These are phyloP conservation scores for Dacryopinax spathularia DNA, from an alignment of 768 basidiomycete species.

Conservation along the genomic window DNA sequence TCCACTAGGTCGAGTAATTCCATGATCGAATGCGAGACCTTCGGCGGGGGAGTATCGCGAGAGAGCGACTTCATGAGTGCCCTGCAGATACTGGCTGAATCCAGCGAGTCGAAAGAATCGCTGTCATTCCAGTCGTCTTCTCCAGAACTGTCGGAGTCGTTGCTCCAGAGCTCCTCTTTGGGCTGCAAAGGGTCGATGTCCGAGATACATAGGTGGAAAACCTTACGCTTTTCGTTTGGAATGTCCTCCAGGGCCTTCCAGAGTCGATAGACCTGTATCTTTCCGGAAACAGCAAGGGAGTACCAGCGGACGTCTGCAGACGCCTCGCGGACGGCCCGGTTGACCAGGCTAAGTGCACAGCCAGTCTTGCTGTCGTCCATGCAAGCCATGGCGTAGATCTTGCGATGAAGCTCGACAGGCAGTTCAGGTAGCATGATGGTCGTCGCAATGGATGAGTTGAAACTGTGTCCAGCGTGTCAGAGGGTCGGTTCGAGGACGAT, in stretches of 20 bases:
- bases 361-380: constrained; percentile 28
- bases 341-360: constrained; percentile 28
- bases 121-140: not conserved
- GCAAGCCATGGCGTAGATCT: constrained; percentile 33
- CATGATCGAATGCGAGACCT: not conserved
- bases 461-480: too few relatives aligned
- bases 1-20: not conserved
- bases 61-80: too few relatives aligned
- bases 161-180: not conserved
- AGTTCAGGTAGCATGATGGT: not conserved
- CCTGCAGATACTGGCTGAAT: not conserved
- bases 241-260: not conserved
- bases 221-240: not conserved
- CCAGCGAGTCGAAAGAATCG: not conserved
- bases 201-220: not conserved
- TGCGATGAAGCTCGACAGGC: constrained; percentile 34
- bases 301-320: constrained; percentile 30
- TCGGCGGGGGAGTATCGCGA: not conserved
- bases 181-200: too few relatives aligned
- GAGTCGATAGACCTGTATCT: not conserved
- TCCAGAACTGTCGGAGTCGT: not conserved
- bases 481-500: not conserved
- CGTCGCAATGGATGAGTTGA: not conserved
- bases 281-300: constrained; percentile 20
- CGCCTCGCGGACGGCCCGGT: constrained; percentile 29